Evolutionary conservation across 2,329 filamentous ascomycete species (phyloP).

Genomic region (Diaporthe citri): DNA sequence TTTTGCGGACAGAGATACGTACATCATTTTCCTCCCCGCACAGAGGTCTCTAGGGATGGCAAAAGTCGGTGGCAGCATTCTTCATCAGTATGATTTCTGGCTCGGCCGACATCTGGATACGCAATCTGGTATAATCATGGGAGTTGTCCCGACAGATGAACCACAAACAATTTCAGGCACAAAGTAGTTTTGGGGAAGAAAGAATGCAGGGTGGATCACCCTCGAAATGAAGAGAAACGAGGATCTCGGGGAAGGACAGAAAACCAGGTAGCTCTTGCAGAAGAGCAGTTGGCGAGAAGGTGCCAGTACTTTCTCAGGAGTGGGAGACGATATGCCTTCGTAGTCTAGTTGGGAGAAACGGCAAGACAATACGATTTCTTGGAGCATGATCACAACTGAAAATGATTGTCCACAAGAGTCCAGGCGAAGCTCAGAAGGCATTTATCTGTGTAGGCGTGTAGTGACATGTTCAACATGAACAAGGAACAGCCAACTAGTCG

Average conservation of each 20-base stretch:
- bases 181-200: conserved; percentile 2
- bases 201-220: not conserved
- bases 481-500: not conserved
- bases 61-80: conserved; percentile 30
- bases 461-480: not conserved
- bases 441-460: not conserved
- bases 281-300: not conserved
- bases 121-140: conserved; percentile 30
- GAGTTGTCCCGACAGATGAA: not conserved
- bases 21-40: conserved; percentile 14
- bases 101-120: conserved; percentile 33
- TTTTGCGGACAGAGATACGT: conserved; percentile 15
- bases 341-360: conserved; percentile 18
- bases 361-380: conserved; percentile 27
- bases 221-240: not conserved
- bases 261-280: conserved; percentile 2
- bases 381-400: not conserved
- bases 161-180: not conserved
- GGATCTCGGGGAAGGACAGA: not conserved
- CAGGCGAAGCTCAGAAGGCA: not conserved
- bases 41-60: conserved; percentile 18
- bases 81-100: conserved; percentile 25
- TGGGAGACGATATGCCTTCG: not conserved
- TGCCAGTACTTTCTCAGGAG: not conserved
- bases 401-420: not conserved